phyloP scores from a whole-genome alignment of 176 grass and related monocot species.

The Elaeis guineensis region DNA sequence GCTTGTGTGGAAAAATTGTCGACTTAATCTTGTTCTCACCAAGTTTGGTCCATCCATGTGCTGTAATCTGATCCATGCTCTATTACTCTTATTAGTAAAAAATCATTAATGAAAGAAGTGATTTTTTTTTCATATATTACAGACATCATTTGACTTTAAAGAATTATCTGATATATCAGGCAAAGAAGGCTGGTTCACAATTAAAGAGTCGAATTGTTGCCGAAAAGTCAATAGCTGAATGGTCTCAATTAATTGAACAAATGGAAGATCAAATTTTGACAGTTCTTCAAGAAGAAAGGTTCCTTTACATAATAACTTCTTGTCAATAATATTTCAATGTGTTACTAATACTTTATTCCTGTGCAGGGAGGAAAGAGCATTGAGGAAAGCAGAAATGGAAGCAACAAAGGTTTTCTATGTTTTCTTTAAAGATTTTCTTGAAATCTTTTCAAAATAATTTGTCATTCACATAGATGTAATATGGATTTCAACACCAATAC shows the following conservation, averaged over 20 bases:
- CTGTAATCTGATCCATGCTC: too few species aligned
- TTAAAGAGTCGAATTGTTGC: conserved; percentile 83
- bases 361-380: conserved; percentile 71
- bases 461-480: conserved; percentile 6
- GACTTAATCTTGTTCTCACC: too few species aligned
- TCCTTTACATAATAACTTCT: conserved; percentile 6
- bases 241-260: conserved; percentile 74
- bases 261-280: conserved; percentile 73
- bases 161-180: conserved; percentile 28
- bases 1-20: too few species aligned
- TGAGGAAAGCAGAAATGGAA: conserved; percentile 97
- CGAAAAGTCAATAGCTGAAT: conserved; percentile 75
- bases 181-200: conserved; percentile 94
- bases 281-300: conserved; percentile 87
- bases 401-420: conserved; percentile 33
- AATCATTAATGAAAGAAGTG: too few species aligned
- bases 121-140: too few species aligned
- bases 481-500: not conserved
- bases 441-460: conserved; percentile 4
- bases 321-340: not conserved
- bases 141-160: not conserved
- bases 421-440: conserved; percentile 10
- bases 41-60: too few species aligned
- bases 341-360: conserved; percentile 8
- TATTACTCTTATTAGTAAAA: too few species aligned